A percentile compares a stretch with the other conserved stretches of the same genome.
phyloP scores from a whole-genome alignment of 257 asterid species.

The Fraxinus americana region DNA sequence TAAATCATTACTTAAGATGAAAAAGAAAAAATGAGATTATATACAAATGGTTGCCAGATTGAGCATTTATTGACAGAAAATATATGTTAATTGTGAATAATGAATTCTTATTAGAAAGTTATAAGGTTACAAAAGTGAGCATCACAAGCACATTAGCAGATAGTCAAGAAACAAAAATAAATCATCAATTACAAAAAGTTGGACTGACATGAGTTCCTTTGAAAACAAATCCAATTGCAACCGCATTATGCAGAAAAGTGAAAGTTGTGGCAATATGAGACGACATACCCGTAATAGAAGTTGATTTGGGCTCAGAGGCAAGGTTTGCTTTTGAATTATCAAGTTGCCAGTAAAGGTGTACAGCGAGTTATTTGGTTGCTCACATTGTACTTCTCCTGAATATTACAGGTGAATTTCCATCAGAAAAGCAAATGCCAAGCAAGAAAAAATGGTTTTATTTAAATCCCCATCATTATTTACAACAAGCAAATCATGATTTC shows the following conservation, averaged over 20 bases:
- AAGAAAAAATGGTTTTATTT: conserved; percentile 15
- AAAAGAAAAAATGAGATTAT: not conserved
- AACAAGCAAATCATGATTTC: conserved; percentile 18
- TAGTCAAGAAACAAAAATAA: conserved; percentile 2
- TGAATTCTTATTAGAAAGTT: not conserved
- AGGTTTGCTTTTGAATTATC: conserved; percentile 80
- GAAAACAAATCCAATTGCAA: conserved; percentile 15
- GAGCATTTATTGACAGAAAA: conserved; percentile 15
- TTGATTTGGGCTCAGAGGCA: conserved; percentile 99
- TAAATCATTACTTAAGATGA: conserved; percentile 12
- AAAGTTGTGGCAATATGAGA: conserved; percentile 2
- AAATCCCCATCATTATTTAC: conserved; percentile 15
- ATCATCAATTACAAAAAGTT: conserved; percentile 3
- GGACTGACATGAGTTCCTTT: conserved; percentile 10
- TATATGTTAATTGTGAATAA: not conserved
- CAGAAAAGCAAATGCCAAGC: conserved; percentile 22
- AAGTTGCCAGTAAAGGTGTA: conserved; percentile 97
- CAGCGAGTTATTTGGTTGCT: conserved; percentile 97
- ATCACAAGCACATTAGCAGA: conserved; percentile 21
- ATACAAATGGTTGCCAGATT: conserved; percentile 18
- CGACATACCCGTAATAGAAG: conserved; percentile 81
- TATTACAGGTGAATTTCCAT: conserved; percentile 28
- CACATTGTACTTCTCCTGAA: conserved; percentile 99
- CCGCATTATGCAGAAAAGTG: conserved; percentile 16
- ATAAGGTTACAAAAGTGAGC: conserved; percentile 12